A percentile compares a stretch with the other conserved stretches of the same genome.
Evolutionary conservation across 108 stramenopile genomes (phyloP).

Genomic region (Aurantiochytrium sp.): DNA sequence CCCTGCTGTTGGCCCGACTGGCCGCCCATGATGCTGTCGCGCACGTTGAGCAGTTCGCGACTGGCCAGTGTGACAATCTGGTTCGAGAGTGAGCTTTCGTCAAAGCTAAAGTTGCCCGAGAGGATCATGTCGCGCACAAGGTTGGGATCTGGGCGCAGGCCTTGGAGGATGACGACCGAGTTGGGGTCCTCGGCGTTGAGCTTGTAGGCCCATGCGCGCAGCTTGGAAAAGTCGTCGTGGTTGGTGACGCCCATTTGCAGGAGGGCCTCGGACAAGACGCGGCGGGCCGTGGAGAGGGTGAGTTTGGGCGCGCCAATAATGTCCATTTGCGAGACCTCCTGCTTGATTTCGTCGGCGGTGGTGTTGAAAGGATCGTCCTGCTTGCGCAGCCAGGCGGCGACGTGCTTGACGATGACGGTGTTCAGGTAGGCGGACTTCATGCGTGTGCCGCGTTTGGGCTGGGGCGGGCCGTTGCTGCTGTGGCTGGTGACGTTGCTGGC

Average conservation of each 20-base stretch:
- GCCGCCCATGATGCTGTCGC: not conserved
- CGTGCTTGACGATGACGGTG: conserved; percentile 12
- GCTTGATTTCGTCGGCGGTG: not conserved
- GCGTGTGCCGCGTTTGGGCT: not conserved
- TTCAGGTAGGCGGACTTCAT: conserved; percentile 17
- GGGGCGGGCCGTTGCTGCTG: not conserved
- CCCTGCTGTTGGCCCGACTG: no score
- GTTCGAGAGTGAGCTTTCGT: not conserved
- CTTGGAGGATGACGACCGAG: not conserved
- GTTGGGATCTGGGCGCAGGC: not conserved
- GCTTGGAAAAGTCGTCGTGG: not conserved
- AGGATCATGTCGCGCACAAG: not conserved
- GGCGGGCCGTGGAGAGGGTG: not conserved
- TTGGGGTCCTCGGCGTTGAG: not conserved
- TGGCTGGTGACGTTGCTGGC: not conserved
- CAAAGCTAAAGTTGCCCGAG: not conserved
- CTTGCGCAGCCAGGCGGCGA: not conserved
- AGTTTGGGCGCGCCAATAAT: not conserved
- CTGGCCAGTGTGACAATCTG: not conserved
- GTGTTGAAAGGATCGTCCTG: not conserved
- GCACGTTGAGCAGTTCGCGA: not conserved
- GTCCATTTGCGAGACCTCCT: not conserved
- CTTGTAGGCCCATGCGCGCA: not conserved
- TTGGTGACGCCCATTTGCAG: conserved; percentile 8
- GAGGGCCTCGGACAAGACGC: not conserved